Base-by-base conservation (phyloP, 768 basidiomycete species). In the Rhodotorula taiwanensis region DNA sequence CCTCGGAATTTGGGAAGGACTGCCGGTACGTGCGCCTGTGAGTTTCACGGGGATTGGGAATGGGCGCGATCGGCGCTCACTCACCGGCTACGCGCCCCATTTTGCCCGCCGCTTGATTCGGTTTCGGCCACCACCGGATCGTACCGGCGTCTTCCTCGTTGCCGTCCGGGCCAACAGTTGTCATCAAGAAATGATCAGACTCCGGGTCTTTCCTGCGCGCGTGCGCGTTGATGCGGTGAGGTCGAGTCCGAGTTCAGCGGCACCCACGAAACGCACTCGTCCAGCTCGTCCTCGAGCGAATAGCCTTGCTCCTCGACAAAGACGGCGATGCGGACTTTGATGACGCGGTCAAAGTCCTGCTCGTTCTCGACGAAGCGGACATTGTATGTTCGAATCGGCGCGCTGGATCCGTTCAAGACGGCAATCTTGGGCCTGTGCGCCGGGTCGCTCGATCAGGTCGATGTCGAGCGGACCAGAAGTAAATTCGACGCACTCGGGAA, bases 261-360 rank as follows among this genome's bases (percentile, higher is more conserved):
- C 3, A 9, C 20, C n/a, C 4, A 34, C 14, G 15, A 5, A 18
- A 42, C 48, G 34, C 51, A 66, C 65, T 59, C 65, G 53, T 67
- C 65, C 6, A 67, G 33, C 57, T 67, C 65, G 41, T 67, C 65
- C 43, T 67, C 65, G 47, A 67, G 50, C n/a, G 60, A 45, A 45
- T 58, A 67, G 13, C 44, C 44, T 30, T 67, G 65, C 42, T 67
- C 65, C 23, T 58, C 60, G 25, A 67, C 65, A 30, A 67, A 67
- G 42, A 67, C 60, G 13, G 45, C 52, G 47, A 67, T 57, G 1
- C 65, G 45, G 27, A 58, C 39, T 8, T 48, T 33, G n/a, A 59
- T 39, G n/a, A 51, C 52, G 11, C 34, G 51, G 7, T 58, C 39
- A 33, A 36, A 14, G 51, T 52, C 51, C 5, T 23, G 11, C n/a